Evolutionary conservation across 2,329 filamentous ascomycete genomes (phyloP), one percentile per base, ranked within the genome.

Genomic region (Nakataea oryzae): DNA sequence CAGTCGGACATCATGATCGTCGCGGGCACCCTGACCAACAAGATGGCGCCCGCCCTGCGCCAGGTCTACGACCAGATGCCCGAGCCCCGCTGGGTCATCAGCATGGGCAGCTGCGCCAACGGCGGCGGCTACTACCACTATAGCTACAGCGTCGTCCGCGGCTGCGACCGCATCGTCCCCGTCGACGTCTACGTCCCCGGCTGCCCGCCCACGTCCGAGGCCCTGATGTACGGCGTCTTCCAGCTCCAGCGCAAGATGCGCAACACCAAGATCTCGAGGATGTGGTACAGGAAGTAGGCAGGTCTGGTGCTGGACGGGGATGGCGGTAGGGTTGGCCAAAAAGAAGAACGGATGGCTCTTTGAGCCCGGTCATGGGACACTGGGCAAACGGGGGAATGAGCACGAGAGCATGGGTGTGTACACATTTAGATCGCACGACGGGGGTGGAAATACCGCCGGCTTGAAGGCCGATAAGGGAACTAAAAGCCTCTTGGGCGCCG

Each of bases 31-130:
- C 83, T 96, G 65, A 96, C 91, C 69, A 96, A 96, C 82, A 96
- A 96, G 81, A 96, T 96, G 92, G 91, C 91, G 1, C 91, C 92
- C 2, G 92, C 92, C 41, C 79, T 96, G 71, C 83, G 92, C 74
- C 90, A 95, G 77, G 88, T 96, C 65, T 96, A 96, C 78, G 92
- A 96, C 75, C 92, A 96, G 80, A 96, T 96, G 91, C 91, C 91
- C 32, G 91, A 96, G 34, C 91, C 91, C 24, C 83, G 89, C 71
- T 96, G 91, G 91, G 91, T 80, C 27, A 83, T 89, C 66, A 86
- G 83, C 67, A 89, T 89, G 86, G 86, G 86, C 8, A 86, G 81
- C 62, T 89, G 87, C 70, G 86, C 87, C 29, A 89, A 89, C 69
- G 86, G 87, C 27, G 87, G 87, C 62, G 87, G 87, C 17, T 89